Evolutionary conservation across 805 yeast species (phyloP).

Genomic region (Metschnikowia rubicola): DNA sequence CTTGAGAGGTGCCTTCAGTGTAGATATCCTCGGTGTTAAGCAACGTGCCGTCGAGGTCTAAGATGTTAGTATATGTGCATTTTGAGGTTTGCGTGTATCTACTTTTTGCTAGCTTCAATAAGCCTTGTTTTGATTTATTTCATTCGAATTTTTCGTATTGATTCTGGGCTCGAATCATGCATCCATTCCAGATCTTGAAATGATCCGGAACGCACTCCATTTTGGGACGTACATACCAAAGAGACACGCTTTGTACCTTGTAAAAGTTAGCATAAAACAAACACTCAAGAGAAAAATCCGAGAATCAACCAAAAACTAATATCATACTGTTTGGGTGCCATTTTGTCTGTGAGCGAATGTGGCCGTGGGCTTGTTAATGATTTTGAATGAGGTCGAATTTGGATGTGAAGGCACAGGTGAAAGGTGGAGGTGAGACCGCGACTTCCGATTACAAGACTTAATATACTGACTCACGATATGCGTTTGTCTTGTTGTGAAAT

Average conservation of each 20-base stretch:
- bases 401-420: not conserved
- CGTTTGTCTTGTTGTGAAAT: no score
- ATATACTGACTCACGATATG: no score
- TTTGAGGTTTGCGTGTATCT: no score
- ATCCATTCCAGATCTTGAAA: not conserved
- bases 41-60: conserved; percentile 93
- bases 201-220: no score
- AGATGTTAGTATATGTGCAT: conserved; percentile 12
- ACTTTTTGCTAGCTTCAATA: no score
- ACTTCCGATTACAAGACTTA: no score
- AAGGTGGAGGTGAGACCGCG: no score
- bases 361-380: no score
- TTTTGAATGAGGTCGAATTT: not conserved
- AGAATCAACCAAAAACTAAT: not conserved
- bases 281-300: no score
- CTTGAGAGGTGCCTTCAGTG: conserved; percentile 69
- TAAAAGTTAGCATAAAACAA: not conserved
- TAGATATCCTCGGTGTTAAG: conserved; percentile 91
- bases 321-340: conserved; percentile 6
- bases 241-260: conserved; percentile 58
- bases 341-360: not conserved
- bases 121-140: no score
- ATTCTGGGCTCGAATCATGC: not conserved
- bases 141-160: no score
- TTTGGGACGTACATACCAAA: conserved; percentile 47